Percentiles rank a stretch among this genome's conserved stretches.
Evolutionary conservation across 768 basidiomycete genomes (phyloP).

Genomic region (Russula earlei): DNA sequence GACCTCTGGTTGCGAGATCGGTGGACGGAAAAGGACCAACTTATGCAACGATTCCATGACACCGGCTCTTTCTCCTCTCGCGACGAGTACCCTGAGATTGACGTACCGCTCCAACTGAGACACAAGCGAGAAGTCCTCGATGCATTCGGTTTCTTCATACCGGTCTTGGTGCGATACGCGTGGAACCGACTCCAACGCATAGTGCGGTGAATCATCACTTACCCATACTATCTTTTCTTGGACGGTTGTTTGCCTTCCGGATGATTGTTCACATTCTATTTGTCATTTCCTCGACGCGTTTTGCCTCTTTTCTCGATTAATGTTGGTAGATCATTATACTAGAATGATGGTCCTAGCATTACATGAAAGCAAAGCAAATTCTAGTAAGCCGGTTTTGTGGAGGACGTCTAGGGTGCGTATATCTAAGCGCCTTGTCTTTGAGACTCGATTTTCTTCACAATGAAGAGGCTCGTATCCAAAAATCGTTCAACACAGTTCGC

Average conservation of each 20-base stretch:
- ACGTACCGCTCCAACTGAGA: constrained; percentile 54
- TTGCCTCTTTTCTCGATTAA: neutral
- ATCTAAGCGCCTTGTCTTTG: constrained; percentile 20
- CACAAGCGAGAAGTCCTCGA: constrained; percentile 46
- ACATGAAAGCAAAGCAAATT: neutral
- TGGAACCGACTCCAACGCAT: constrained; percentile 27
- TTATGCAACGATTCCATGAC: constrained; percentile 58
- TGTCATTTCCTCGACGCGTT: neutral
- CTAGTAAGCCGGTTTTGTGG: neutral
- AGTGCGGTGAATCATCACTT: neutral
- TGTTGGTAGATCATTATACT: neutral
- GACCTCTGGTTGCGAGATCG: constrained; percentile 73
- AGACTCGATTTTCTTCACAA: constrained; percentile 56
- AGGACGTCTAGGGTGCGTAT: constrained; percentile 19
- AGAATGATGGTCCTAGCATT: neutral
- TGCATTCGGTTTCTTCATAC: constrained; percentile 65
- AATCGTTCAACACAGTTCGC: constrained; percentile 89
- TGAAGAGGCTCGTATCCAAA: constrained; percentile 74
- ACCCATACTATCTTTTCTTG: neutral
- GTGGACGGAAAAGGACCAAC: constrained; percentile 80
- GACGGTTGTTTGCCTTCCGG: neutral
- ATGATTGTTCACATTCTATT: neutral
- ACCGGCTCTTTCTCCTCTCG: constrained; percentile 34
- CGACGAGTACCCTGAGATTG: constrained; percentile 27
- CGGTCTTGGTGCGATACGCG: constrained; percentile 40